These are phyloP conservation scores for Cordia subcordata DNA, from an alignment of 257 asterid genomes.

Conservation along the genomic window DNA sequence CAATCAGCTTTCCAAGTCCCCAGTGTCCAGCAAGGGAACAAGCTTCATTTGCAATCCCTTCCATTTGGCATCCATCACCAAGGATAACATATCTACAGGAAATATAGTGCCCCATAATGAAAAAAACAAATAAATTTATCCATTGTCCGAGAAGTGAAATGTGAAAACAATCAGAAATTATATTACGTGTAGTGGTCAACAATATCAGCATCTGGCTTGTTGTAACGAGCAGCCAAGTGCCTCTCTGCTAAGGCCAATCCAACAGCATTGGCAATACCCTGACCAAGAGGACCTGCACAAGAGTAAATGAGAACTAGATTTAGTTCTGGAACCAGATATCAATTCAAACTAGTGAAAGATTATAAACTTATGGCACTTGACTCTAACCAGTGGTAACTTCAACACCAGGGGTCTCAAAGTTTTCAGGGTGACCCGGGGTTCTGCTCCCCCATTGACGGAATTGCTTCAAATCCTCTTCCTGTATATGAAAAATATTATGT, in stretches of 20 bases:
- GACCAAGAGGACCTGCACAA: slow-evolving; percentile 79
- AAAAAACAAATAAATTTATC: slow-evolving; percentile 8
- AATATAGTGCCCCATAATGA: slow-evolving; percentile 21
- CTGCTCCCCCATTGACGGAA: slow-evolving; percentile 88
- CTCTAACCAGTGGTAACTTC: slow-evolving; percentile 90
- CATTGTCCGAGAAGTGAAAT: not conserved
- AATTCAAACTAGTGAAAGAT: slow-evolving; percentile 1
- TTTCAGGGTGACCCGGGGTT: slow-evolving; percentile 92
- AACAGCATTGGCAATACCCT: slow-evolving; percentile 85
- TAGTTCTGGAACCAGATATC: slow-evolving; percentile 2
- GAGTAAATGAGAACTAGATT: slow-evolving; percentile 15
- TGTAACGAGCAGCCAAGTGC: slow-evolving; percentile 84
- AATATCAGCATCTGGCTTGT: slow-evolving; percentile 67
- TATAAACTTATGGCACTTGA: slow-evolving; percentile 4
- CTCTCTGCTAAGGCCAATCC: slow-evolving; percentile 87
- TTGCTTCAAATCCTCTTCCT: slow-evolving; percentile 80
- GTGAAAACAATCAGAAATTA: slow-evolving; percentile 8
- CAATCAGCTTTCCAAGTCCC: slow-evolving; percentile 89
- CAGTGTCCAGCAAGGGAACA: slow-evolving; percentile 86
- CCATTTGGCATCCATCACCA: slow-evolving; percentile 93
- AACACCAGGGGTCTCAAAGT: slow-evolving; percentile 85
- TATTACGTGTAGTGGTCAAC: slow-evolving; percentile 84
- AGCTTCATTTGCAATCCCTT: slow-evolving; percentile 79
- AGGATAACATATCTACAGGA: slow-evolving; percentile 45
- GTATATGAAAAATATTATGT: too few species aligned